A percentile compares a stretch with the other conserved stretches of the same genome.
phyloP scores from a whole-genome alignment of 352 stramenopile genomes.

The Pythium scleroteichum region DNA sequence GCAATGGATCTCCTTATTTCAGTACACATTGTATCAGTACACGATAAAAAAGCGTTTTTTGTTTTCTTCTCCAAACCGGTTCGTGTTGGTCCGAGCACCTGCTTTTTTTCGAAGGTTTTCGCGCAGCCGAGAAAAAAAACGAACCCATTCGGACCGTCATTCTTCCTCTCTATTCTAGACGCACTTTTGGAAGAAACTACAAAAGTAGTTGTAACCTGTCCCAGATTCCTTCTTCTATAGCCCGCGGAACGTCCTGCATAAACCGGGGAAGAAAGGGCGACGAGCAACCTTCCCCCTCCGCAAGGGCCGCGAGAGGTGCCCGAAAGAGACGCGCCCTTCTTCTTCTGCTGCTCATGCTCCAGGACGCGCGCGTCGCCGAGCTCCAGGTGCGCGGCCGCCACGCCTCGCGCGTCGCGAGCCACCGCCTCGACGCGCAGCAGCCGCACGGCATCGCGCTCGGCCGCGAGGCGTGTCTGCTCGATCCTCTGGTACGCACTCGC shows the following conservation, averaged over 20 bases:
- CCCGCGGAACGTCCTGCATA: neutral
- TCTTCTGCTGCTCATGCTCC: neutral
- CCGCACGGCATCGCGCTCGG: conserved; percentile 32
- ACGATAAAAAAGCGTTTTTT: neutral
- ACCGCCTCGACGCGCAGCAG: neutral
- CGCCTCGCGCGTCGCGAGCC: neutral
- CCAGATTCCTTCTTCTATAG: no score
- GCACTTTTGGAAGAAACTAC: no score
- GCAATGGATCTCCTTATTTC: no score
- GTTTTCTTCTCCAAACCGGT: no score
- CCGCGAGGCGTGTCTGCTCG: conserved; percentile 17
- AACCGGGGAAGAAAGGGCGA: no score
- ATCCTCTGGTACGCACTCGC: conserved; percentile 36
- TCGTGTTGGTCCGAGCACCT: no score
- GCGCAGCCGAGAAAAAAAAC: neutral
- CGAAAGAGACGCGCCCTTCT: no score
- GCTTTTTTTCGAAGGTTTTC: conserved; percentile 17
- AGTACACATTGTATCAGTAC: conserved; percentile 5
- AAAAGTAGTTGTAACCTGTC: no score
- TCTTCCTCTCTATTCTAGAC: no score
- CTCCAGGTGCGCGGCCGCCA: conserved; percentile 23
- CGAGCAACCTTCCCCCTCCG: conserved; percentile 18
- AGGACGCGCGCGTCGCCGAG: conserved; percentile 11
- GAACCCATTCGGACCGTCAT: conserved; percentile 10
- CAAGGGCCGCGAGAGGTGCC: neutral